Evolutionary conservation across 345 rosid species (phyloP).

Genomic region (Heritiera littoralis): DNA sequence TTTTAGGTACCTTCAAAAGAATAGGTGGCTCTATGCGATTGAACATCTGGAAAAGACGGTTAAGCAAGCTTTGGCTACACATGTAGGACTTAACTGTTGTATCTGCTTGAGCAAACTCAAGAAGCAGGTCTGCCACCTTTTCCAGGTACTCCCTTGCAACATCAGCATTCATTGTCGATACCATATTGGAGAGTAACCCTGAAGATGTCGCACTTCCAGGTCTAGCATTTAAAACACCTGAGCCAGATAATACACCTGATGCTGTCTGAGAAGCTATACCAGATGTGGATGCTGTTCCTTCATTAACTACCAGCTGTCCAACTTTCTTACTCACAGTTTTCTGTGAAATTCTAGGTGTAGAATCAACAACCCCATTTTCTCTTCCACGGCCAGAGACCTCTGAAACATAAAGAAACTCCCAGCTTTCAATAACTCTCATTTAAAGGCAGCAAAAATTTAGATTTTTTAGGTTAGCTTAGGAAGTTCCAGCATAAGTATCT

Average conservation of each 20-base stretch:
- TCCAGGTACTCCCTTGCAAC: conserved; percentile 92
- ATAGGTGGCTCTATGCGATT: conserved; percentile 84
- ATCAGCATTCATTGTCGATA: conserved; percentile 85
- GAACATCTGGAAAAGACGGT: conserved; percentile 92
- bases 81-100: conserved; percentile 87
- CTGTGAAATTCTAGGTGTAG: conserved; percentile 55
- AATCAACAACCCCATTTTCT: conserved; percentile 73
- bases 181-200: conserved; percentile 88
- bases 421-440: conserved; percentile 1
- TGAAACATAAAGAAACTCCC: conserved; percentile 39
- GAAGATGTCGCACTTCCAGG: conserved; percentile 96
- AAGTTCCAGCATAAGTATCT: background rate
- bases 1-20: conserved; percentile 71
- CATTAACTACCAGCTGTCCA: conserved; percentile 49
- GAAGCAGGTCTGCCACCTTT: conserved; percentile 95
- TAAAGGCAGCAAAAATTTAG: background rate
- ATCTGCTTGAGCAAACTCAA: conserved; percentile 97
- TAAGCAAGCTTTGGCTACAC: conserved; percentile 95
- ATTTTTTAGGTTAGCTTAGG: background rate
- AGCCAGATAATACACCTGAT: conserved; percentile 94
- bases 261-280: conserved; percentile 90
- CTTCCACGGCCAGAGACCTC: conserved; percentile 86
- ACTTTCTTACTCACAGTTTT: conserved; percentile 68
- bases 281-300: conserved; percentile 73
- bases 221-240: conserved; percentile 96